Percentiles rank a stretch among this genome's conserved stretches.
phyloP scores from a whole-genome alignment of 371 early-diverging fungal species.

The Saksenaea oblongispora region DNA sequence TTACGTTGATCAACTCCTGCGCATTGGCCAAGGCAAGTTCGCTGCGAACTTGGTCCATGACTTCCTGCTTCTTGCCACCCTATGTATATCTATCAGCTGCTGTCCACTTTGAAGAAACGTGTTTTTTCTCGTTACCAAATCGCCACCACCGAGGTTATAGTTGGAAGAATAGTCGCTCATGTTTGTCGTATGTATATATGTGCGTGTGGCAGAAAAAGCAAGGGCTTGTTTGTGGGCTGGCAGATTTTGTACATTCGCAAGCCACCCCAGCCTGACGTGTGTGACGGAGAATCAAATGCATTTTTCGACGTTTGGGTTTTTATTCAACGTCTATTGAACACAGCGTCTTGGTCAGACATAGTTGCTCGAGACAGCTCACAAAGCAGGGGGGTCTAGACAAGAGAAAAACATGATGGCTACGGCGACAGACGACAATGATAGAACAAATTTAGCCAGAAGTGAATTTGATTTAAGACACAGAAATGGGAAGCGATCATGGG shows the following conservation, averaged over 20 bases:
- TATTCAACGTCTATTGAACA: too few relatives aligned
- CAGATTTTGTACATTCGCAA: not conserved
- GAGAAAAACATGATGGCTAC: too few relatives aligned
- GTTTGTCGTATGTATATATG: conserved; percentile 1
- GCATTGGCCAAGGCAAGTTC: conserved; percentile 87
- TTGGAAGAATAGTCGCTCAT: conserved; percentile 46
- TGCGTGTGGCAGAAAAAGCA: not conserved
- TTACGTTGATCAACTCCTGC: conserved; percentile 83
- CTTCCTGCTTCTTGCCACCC: conserved; percentile 76
- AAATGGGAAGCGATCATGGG: too few relatives aligned
- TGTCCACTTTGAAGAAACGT: not conserved
- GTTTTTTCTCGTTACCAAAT: conserved; percentile 18
- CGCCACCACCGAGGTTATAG: conserved; percentile 38
- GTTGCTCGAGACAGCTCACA: too few relatives aligned
- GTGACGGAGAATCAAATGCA: too few relatives aligned
- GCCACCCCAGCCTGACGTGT: not conserved
- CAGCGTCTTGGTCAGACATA: too few relatives aligned
- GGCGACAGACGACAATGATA: too few relatives aligned
- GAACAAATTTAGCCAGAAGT: too few relatives aligned
- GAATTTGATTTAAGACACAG: too few relatives aligned
- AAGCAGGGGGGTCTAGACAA: too few relatives aligned
- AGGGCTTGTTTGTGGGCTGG: conserved; percentile 1
- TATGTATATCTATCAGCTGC: conserved; percentile 10
- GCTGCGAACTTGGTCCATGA: conserved; percentile 82
- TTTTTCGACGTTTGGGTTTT: too few relatives aligned